These are phyloP conservation scores for Aspergillus fumigatiaffinis DNA, from an alignment of 2,329 filamentous ascomycete genomes.

Conservation along the genomic window DNA sequence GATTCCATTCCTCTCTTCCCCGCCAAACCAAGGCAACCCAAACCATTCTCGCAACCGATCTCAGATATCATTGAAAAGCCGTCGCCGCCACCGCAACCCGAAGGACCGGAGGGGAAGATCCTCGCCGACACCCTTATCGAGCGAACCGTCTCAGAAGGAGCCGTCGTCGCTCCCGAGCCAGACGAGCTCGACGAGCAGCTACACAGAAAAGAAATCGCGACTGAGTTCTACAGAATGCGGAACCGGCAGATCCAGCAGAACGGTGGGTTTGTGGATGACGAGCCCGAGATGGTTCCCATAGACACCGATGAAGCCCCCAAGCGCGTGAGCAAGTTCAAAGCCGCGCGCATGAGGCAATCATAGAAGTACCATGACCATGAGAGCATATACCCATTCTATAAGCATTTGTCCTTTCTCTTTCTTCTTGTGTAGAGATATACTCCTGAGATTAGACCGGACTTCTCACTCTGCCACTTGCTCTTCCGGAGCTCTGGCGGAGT, in stretches of 20 bases:
- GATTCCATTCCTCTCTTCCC: conserved; percentile 35
- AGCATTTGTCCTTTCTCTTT: conserved; percentile 3
- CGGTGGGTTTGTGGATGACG: conserved; percentile 75
- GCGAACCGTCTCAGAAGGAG: conserved; percentile 38
- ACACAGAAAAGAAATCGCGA: conserved; percentile 71
- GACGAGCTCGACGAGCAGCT: conserved; percentile 70
- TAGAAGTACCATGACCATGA: conserved; percentile 3
- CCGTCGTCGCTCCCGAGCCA: conserved; percentile 42
- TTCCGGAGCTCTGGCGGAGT: background rate
- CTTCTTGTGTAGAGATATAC: conserved; percentile 1
- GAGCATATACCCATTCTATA: conserved; percentile 15
- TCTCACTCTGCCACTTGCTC: background rate
- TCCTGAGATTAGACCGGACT: background rate
- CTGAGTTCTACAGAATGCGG: conserved; percentile 77
- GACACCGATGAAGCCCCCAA: conserved; percentile 55
- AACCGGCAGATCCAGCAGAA: conserved; percentile 79
- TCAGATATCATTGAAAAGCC: conserved; percentile 18
- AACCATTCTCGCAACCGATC: conserved; percentile 39
- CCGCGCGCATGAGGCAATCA: conserved; percentile 39
- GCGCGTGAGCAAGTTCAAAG: conserved; percentile 46
- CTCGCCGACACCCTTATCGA: conserved; percentile 59
- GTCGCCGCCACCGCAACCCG: conserved; percentile 32
- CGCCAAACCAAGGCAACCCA: conserved; percentile 33
- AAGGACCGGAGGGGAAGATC: conserved; percentile 46
- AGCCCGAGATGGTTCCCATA: conserved; percentile 62